These are phyloP conservation scores for Alternaria infectoria DNA, from an alignment of 2,329 filamentous ascomycete genomes.

Conservation along the genomic window DNA sequence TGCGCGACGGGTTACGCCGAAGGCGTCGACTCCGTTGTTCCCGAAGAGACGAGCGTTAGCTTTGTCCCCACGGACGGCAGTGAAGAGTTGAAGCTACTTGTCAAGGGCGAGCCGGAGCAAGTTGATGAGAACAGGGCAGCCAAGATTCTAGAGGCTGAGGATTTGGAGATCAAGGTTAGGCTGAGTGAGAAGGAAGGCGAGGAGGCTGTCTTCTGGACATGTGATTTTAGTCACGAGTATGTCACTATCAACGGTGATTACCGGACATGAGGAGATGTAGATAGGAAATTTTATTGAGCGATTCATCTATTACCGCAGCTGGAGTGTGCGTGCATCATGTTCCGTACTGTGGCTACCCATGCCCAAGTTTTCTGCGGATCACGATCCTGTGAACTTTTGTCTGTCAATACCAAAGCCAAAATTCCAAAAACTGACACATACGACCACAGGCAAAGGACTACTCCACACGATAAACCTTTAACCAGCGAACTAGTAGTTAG, in stretches of 20 bases:
- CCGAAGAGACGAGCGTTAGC: slow-evolving; percentile 76
- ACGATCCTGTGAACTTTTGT: not conserved
- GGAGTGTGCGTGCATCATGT: not conserved
- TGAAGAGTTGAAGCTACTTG: slow-evolving; percentile 74
- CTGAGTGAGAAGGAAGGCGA: slow-evolving; percentile 65
- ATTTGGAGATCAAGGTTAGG: slow-evolving; percentile 78
- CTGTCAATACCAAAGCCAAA: not conserved
- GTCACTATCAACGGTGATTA: slow-evolving; percentile 74
- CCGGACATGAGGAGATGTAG: slow-evolving; percentile 55
- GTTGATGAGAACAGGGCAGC: slow-evolving; percentile 79
- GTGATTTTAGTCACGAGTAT: slow-evolving; percentile 86
- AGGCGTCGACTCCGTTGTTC: slow-evolving; percentile 69
- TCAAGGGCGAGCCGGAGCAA: slow-evolving; percentile 78
- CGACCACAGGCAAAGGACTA: slow-evolving; percentile 13
- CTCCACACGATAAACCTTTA: slow-evolving; percentile 12
- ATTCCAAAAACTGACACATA: slow-evolving; percentile 3
- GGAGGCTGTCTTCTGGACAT: slow-evolving; percentile 80
- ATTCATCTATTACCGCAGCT: not conserved
- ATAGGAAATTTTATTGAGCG: not conserved
- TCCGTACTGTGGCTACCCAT: not conserved
- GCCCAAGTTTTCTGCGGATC: not conserved
- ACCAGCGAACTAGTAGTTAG: slow-evolving; percentile 9
- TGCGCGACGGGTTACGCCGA: slow-evolving; percentile 87
- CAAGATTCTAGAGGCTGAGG: slow-evolving; percentile 76
- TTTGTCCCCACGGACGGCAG: slow-evolving; percentile 81